phyloP scores from a whole-genome alignment of 208 protist species.

The Trichomonas vaginalis region DNA sequence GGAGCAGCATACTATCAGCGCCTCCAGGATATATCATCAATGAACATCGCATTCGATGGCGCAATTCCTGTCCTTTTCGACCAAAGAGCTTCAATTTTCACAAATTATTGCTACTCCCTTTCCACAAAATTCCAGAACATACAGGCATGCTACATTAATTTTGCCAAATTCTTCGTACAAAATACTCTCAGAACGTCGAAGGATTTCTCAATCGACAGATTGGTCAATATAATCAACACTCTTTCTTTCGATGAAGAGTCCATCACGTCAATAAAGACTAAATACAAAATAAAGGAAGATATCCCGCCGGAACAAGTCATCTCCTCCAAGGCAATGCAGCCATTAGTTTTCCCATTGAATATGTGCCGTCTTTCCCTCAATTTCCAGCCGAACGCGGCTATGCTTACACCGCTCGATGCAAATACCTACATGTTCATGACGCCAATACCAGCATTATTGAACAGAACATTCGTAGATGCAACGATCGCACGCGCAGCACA shows the following conservation, averaged over 20 bases:
- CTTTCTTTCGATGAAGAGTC: not conserved
- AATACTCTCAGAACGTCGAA: not conserved
- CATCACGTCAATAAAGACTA: not conserved
- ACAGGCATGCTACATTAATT: not conserved
- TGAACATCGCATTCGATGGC: not conserved
- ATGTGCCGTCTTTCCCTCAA: not conserved
- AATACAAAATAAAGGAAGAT: not conserved
- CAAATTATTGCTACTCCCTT: not conserved
- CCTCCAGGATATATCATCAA: not conserved
- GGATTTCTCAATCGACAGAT: not conserved
- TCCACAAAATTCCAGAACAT: not conserved
- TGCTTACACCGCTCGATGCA: not conserved
- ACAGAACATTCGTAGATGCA: not conserved
- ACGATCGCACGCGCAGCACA: not conserved
- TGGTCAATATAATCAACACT: not conserved
- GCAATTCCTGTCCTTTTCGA: not conserved
- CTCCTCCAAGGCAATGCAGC: not conserved
- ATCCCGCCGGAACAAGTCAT: not conserved
- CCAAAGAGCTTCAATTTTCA: not conserved
- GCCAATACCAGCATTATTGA: not conserved
- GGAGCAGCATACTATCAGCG: not conserved
- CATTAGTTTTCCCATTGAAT: not conserved
- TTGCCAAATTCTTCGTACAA: not conserved
- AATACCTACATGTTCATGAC: not conserved
- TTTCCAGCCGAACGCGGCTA: not conserved